These are phyloP conservation scores for Acer campestre DNA, from an alignment of 345 rosid genomes.

Conservation along the genomic window DNA sequence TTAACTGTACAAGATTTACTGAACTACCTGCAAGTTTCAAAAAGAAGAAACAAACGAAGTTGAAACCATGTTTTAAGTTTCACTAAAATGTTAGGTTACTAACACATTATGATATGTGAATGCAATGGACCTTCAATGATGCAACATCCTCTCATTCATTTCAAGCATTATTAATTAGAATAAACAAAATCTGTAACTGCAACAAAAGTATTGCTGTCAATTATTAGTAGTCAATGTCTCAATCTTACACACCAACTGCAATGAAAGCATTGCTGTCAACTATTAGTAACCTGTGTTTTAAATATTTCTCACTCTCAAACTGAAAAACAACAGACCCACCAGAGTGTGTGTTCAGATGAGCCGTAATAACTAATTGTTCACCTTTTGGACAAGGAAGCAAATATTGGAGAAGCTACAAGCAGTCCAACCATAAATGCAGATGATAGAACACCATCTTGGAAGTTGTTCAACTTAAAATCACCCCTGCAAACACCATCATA, in stretches of 20 bases:
- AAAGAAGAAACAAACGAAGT: neutral
- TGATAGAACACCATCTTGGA: slow-evolving; percentile 91
- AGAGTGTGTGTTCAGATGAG: neutral
- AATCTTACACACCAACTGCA: too few relatives aligned
- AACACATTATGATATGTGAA: neutral
- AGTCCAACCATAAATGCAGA: slow-evolving; percentile 99
- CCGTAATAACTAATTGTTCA: slow-evolving; percentile 16
- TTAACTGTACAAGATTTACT: neutral
- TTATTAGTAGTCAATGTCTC: neutral
- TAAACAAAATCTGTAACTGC: neutral
- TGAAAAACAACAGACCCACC: neutral
- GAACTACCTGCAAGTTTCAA: neutral
- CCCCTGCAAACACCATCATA: slow-evolving; percentile 56
- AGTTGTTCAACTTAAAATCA: slow-evolving; percentile 71
- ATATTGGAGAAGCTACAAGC: slow-evolving; percentile 86
- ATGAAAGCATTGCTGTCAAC: neutral
- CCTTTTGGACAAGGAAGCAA: slow-evolving; percentile 92
- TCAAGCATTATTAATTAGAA: neutral
- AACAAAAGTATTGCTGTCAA: neutral
- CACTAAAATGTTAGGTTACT: neutral
- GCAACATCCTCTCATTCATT: neutral
- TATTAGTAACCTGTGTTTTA: neutral
- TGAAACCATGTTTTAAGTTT: neutral
- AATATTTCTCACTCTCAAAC: neutral
- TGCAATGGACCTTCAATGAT: neutral